phyloP scores from a whole-genome alignment of 202 grass and related monocot genomes.

The Schoenoplectus triqueter region DNA sequence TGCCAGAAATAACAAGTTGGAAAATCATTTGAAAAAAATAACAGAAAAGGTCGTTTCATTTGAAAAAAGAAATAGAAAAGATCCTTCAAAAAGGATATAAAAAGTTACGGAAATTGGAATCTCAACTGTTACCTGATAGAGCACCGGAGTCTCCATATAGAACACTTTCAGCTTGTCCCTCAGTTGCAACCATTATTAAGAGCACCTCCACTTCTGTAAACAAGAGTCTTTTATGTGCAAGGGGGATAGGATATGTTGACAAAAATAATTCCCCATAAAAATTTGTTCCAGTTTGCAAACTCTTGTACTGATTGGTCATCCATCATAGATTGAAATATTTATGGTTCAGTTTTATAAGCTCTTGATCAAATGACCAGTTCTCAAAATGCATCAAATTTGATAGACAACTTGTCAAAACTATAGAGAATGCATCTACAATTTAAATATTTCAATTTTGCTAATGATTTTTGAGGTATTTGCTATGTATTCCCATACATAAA shows the following conservation, averaged over 20 bases:
- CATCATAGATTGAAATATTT: background rate
- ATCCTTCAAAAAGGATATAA: background rate
- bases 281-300: background rate
- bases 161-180: slow-evolving; percentile 94
- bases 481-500: background rate
- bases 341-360: background rate
- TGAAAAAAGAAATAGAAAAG: background rate
- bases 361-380: background rate
- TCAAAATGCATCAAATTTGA: background rate
- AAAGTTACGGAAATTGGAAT: slow-evolving; percentile 7
- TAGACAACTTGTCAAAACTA: background rate
- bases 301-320: background rate
- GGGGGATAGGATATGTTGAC: background rate
- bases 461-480: background rate
- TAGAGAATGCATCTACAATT: background rate
- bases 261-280: background rate
- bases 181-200: slow-evolving; percentile 96
- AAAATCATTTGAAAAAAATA: background rate
- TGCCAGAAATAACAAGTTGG: slow-evolving; percentile 37
- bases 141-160: slow-evolving; percentile 77
- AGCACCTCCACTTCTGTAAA: slow-evolving; percentile 84
- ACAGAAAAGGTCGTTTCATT: no score
- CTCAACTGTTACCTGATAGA: slow-evolving; percentile 57
- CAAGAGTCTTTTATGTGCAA: background rate
- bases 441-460: background rate